A percentile compares a stretch with the other conserved stretches of the same genome.
Evolutionary conservation across 345 rosid genomes (phyloP).

Genomic region (Trapa incisa): DNA sequence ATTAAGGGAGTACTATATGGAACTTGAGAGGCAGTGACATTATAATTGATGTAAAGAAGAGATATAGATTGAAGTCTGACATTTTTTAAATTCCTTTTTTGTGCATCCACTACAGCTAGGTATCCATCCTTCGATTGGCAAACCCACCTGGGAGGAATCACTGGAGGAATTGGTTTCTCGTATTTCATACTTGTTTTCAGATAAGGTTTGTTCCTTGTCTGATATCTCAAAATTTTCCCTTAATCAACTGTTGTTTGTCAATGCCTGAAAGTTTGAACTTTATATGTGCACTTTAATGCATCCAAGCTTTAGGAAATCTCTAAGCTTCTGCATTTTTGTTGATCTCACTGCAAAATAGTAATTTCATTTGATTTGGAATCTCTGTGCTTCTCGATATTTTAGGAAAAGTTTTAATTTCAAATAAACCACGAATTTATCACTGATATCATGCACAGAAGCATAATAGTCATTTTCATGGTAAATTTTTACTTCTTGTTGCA

Average conservation of each 20-base stretch:
- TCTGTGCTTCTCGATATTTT: neutral
- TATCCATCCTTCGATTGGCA: slow-evolving; percentile 27
- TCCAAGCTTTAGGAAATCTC: neutral
- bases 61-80: neutral
- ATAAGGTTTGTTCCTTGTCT: slow-evolving; percentile 46
- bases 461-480: neutral
- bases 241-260: neutral
- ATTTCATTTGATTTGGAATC: neutral
- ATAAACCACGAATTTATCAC: neutral
- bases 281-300: neutral
- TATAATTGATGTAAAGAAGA: neutral
- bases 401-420: neutral
- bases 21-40: neutral
- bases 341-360: neutral
- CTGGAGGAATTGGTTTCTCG: slow-evolving; percentile 45
- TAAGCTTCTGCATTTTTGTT: too few relatives aligned
- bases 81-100: neutral
- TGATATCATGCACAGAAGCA: neutral
- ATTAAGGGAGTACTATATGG: neutral
- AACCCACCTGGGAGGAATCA: slow-evolving; percentile 47
- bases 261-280: slow-evolving; percentile 1
- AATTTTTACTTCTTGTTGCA: too few relatives aligned
- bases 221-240: neutral
- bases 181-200: slow-evolving; percentile 42
- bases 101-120: slow-evolving; percentile 49